Evolutionary conservation across 441 rosid species (phyloP).

Genomic region (Populus tomentosa): DNA sequence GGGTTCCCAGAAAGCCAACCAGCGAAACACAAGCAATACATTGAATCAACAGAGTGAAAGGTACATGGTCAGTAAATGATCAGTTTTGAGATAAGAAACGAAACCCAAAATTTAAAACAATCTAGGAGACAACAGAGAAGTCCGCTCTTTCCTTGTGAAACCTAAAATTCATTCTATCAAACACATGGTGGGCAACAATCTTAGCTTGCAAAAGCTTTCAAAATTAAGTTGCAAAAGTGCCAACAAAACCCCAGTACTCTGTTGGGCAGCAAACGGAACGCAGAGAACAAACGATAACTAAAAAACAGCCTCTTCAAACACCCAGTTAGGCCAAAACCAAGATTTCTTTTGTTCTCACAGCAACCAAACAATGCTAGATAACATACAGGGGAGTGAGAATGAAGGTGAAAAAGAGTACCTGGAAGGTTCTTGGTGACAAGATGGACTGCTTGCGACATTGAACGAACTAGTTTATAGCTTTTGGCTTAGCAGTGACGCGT

Average conservation of each 20-base stretch:
- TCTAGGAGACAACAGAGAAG: neutral
- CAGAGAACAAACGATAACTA: neutral
- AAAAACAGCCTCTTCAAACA: neutral
- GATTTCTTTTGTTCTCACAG: slow-evolving; percentile 12
- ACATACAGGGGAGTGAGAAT: neutral
- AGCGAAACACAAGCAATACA: neutral
- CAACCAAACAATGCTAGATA: slow-evolving; percentile 7
- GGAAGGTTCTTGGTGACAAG: slow-evolving; percentile 28
- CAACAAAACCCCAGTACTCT: neutral
- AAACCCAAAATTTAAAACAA: neutral
- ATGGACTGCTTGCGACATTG: slow-evolving; percentile 42
- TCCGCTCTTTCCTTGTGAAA: neutral
- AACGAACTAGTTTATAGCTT: neutral
- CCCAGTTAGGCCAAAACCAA: slow-evolving; percentile 3
- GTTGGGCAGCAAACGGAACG: neutral
- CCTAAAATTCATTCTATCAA: slow-evolving; percentile 15
- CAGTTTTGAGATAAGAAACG: neutral
- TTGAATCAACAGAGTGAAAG: neutral
- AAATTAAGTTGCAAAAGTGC: neutral
- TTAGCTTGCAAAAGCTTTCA: neutral
- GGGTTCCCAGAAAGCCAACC: neutral
- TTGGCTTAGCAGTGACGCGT: slow-evolving; percentile 6
- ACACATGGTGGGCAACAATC: slow-evolving; percentile 8
- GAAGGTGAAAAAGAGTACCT: slow-evolving; percentile 25
- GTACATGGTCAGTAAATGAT: neutral